A percentile compares a stretch with the other conserved stretches of the same genome.
Evolutionary conservation across 192 early-diverging fungal species (phyloP).

Genomic region (Jimgerdemannia flammicorona): DNA sequence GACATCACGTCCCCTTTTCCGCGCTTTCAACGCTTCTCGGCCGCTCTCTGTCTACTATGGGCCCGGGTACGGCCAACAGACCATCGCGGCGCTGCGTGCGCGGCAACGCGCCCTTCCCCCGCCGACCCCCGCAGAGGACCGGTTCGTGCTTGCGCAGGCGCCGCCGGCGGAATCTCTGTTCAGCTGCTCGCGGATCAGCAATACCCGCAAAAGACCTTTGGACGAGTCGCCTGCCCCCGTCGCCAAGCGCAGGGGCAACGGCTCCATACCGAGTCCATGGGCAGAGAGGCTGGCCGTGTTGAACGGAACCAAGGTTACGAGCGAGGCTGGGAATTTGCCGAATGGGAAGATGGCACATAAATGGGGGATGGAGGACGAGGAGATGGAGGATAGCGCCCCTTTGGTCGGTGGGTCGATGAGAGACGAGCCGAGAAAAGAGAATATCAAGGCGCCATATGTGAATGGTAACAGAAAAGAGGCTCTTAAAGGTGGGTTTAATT

Average conservation of each 20-base stretch:
- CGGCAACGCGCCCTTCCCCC: not conserved
- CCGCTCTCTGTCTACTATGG: not conserved
- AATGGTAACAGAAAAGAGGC: not conserved
- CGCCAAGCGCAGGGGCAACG: not conserved
- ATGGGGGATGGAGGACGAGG: not conserved
- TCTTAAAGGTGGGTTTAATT: not conserved
- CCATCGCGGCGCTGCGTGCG: too few relatives aligned
- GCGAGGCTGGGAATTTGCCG: too few relatives aligned
- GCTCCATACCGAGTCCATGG: not conserved
- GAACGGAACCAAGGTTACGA: not conserved
- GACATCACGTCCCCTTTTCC: not conserved
- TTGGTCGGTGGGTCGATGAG: not conserved
- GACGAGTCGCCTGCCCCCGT: not conserved
- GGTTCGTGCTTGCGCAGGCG: not conserved
- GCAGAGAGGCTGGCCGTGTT: not conserved
- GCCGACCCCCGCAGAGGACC: not conserved
- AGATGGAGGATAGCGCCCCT: not conserved
- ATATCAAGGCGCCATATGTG: not conserved
- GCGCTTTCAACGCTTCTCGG: not conserved
- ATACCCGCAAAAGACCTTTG: not conserved
- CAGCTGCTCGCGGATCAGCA: not conserved
- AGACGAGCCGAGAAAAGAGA: not conserved
- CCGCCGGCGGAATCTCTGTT: not conserved
- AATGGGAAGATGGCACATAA: too few relatives aligned
- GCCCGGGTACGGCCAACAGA: not conserved